These are phyloP conservation scores for Magnolia changhungtana DNA, from an alignment of 164 flowering plant species.

Conservation along the genomic window DNA sequence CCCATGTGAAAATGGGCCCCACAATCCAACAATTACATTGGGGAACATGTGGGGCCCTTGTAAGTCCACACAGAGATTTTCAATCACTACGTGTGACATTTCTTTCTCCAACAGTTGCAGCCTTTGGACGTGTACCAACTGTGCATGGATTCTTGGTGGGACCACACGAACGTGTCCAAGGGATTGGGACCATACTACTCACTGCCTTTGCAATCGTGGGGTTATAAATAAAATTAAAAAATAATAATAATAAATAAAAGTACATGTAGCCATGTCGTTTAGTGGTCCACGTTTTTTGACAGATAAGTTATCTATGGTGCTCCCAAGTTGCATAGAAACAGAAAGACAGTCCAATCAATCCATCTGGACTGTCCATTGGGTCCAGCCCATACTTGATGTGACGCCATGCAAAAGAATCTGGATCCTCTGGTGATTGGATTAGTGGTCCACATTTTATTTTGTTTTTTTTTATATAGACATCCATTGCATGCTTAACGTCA, in stretches of 20 bases:
- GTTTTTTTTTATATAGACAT: too few relatives aligned
- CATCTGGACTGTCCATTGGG: neutral
- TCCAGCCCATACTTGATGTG: neutral
- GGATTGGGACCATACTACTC: neutral
- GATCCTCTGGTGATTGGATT: too few relatives aligned
- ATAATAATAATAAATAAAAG: too few relatives aligned
- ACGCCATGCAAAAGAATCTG: too few relatives aligned
- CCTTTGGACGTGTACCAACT: too few relatives aligned
- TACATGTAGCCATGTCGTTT: neutral
- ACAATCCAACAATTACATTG: neutral
- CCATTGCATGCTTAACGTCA: too few relatives aligned
- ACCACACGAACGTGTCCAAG: too few relatives aligned
- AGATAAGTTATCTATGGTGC: too few relatives aligned
- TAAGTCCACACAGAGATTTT: neutral
- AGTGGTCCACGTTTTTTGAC: neutral
- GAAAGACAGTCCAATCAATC: neutral
- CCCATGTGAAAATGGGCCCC: too few relatives aligned
- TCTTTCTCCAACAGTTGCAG: neutral
- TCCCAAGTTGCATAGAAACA: neutral
- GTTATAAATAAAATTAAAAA: neutral
- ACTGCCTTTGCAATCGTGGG: neutral
- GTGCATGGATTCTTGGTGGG: too few relatives aligned
- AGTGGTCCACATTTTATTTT: too few relatives aligned
- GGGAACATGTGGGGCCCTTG: neutral
- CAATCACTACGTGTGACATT: neutral